Conservation (phyloP, 306 rosid species). For the Ammopiptanthus mongolicus region DNA sequence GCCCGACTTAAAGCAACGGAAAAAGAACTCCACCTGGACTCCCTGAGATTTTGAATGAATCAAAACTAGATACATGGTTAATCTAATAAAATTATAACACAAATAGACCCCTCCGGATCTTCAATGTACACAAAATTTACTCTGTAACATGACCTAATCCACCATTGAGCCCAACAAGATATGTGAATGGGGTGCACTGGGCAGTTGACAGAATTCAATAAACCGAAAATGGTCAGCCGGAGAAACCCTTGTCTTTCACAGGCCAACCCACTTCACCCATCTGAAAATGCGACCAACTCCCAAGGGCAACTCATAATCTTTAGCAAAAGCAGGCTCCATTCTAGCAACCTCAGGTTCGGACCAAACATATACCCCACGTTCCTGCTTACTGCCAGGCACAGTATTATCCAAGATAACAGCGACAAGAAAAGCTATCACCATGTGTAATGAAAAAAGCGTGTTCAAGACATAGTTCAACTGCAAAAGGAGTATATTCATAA, state of each 20-base stretch:
- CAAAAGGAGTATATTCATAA: constrained; percentile 9
- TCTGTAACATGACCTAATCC: constrained; percentile 31
- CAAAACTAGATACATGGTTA: constrained; percentile 47
- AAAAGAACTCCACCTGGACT: constrained; percentile 21
- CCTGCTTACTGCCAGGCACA: constrained; percentile 92
- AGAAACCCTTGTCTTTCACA: constrained; percentile 30
- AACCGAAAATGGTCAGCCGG: constrained; percentile 18
- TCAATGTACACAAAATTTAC: constrained; percentile 47
- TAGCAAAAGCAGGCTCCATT: constrained; percentile 76
- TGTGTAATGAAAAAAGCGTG: constrained; percentile 73
- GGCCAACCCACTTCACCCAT: constrained; percentile 99
- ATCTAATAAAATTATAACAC: constrained; percentile 47
- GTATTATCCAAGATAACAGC: constrained; percentile 93
- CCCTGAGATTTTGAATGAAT: constrained; percentile 37
- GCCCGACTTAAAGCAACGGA: constrained; percentile 22
- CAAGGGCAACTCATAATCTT: constrained; percentile 83
- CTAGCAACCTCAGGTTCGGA: constrained; percentile 71
- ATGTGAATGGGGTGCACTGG: neutral
- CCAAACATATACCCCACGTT: constrained; percentile 98
- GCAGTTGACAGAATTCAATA: neutral
- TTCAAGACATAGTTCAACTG: constrained; percentile 79
- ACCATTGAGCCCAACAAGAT: neutral
- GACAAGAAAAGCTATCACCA: constrained; percentile 84
- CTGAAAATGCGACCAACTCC: constrained; percentile 77
- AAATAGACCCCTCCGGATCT: constrained; percentile 37